A percentile compares a stretch with the other conserved stretches of the same genome.
phyloP scores from a whole-genome alignment of 2,329 filamentous ascomycete genomes.

The Knoxdaviesia capensis region DNA sequence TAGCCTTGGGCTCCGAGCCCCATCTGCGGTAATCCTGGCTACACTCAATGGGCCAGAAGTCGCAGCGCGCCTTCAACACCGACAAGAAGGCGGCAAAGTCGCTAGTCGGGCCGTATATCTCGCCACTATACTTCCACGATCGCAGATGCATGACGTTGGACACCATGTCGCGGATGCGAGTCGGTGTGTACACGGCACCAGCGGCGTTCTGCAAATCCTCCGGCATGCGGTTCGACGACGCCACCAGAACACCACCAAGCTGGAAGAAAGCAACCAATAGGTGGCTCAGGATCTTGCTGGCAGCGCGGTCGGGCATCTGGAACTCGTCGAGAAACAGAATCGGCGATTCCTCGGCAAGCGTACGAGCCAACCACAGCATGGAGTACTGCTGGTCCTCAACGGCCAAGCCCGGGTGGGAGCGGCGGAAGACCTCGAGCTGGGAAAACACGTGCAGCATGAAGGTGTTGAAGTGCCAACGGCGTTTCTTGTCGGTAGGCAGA shows the following conservation, averaged over 20 bases:
- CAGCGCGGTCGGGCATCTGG: constrained; percentile 58
- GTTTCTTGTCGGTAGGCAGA: constrained; percentile 52
- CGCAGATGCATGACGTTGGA: constrained; percentile 19
- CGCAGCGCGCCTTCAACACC: constrained; percentile 56
- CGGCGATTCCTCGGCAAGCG: constrained; percentile 53
- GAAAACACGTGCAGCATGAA: constrained; percentile 68
- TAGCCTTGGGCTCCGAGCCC: background rate
- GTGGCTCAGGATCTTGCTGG: constrained; percentile 61
- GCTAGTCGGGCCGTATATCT: constrained; percentile 38
- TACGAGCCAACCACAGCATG: constrained; percentile 52
- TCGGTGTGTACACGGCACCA: constrained; percentile 44
- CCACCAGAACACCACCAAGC: constrained; percentile 59
- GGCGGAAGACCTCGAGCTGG: constrained; percentile 45
- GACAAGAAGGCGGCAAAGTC: constrained; percentile 63
- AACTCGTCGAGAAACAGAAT: constrained; percentile 72
- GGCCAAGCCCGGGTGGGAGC: constrained; percentile 6
- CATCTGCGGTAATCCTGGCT: constrained; percentile 27
- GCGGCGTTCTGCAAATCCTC: constrained; percentile 61
- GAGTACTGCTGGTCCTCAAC: constrained; percentile 36
- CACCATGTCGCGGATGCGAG: constrained; percentile 30
- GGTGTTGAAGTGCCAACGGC: constrained; percentile 65
- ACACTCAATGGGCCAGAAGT: constrained; percentile 71
- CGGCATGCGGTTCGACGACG: constrained; percentile 67
- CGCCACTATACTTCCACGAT: constrained; percentile 15
- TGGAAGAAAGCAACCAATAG: constrained; percentile 68